Percentiles rank a stretch among this genome's conserved stretches.
phyloP scores from a whole-genome alignment of 2,329 filamentous ascomycete species.

The Penicillium sp. region DNA sequence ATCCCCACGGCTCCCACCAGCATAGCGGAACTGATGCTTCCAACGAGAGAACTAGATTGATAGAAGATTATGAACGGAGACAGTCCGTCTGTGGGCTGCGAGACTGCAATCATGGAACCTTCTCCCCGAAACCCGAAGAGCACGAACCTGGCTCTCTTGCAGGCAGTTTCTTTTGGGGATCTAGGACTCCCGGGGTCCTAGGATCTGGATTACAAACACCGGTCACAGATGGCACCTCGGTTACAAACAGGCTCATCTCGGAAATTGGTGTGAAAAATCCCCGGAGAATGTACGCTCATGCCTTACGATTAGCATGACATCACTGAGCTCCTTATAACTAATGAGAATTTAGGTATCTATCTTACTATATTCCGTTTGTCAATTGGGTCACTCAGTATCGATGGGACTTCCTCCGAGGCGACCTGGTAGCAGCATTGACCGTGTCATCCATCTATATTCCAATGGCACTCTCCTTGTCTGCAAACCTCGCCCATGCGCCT shows the following conservation, averaged over 20 bases:
- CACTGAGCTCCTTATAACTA: not conserved
- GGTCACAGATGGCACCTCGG: constrained; percentile 63
- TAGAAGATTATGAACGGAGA: constrained; percentile 36
- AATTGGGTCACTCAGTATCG: constrained; percentile 89
- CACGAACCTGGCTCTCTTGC: constrained; percentile 32
- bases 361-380: constrained; percentile 88
- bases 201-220: constrained; percentile 23
- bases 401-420: constrained; percentile 75
- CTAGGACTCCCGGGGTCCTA: constrained; percentile 17
- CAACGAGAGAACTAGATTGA: constrained; percentile 32
- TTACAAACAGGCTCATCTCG: constrained; percentile 67
- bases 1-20: not conserved
- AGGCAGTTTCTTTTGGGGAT: constrained; percentile 20
- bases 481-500: constrained; percentile 87
- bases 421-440: constrained; percentile 84
- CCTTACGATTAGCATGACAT: not conserved
- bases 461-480: constrained; percentile 89
- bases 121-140: constrained; percentile 63
- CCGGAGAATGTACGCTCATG: constrained; percentile 61
- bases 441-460: constrained; percentile 98
- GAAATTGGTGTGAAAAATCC: constrained; percentile 70
- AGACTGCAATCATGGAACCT: constrained; percentile 68
- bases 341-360: constrained; percentile 64
- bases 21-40: not conserved
- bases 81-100: constrained; percentile 37